A percentile compares a stretch with the other conserved stretches of the same genome.
Evolutionary conservation across 768 basidiomycete genomes (phyloP).

Genomic region (Boletus vinaceobasis): DNA sequence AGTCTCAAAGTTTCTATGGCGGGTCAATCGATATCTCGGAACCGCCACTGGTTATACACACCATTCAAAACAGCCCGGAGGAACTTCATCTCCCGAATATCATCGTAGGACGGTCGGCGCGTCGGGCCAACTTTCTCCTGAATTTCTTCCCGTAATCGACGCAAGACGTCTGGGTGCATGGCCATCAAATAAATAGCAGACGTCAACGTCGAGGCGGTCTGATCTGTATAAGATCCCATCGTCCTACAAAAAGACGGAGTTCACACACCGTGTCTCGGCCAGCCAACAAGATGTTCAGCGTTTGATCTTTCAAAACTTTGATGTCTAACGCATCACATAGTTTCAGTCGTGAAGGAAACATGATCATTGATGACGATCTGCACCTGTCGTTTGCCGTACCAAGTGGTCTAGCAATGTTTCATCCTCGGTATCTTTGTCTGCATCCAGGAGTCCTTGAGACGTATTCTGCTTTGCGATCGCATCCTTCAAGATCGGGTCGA

Average conservation of each 20-base stretch:
- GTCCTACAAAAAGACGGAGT: background rate
- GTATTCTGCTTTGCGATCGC: constrained; percentile 29
- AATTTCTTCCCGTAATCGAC: constrained; percentile 42
- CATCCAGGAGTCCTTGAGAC: background rate
- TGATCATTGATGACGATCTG: background rate
- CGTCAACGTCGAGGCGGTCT: constrained; percentile 45
- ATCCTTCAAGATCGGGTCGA: constrained; percentile 39
- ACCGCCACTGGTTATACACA: constrained; percentile 8
- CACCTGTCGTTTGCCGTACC: constrained; percentile 38
- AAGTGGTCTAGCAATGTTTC: constrained; percentile 43
- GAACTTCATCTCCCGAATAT: constrained; percentile 43
- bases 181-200: constrained; percentile 46
- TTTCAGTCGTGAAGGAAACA: background rate
- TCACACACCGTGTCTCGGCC: constrained; percentile 41
- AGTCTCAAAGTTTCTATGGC: constrained; percentile 31
- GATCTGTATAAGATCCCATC: background rate
- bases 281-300: constrained; percentile 43
- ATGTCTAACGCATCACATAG: constrained; percentile 16
- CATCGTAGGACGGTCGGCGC: constrained; percentile 37
- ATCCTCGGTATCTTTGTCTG: constrained; percentile 21
- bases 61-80: constrained; percentile 45
- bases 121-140: constrained; percentile 34
- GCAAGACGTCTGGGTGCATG: constrained; percentile 41
- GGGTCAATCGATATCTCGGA: background rate
- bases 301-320: constrained; percentile 39